Percentiles rank a stretch among this genome's conserved stretches.
Evolutionary conservation across 352 stramenopile species (phyloP).

Genomic region (Thalassiosira mediterranea): DNA sequence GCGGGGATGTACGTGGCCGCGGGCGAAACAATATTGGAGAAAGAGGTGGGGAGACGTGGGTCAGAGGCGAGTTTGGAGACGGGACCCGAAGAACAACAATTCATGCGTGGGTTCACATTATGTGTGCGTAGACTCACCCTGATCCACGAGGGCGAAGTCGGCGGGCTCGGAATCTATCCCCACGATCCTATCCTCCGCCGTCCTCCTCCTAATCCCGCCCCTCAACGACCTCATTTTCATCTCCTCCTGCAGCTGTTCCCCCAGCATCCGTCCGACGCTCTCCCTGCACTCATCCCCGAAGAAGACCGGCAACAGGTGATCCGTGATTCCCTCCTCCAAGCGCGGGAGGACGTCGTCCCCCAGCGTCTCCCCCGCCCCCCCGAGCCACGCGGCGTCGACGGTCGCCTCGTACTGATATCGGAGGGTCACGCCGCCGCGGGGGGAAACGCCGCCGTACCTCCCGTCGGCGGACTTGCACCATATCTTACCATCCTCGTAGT

Average conservation of each 20-base stretch:
- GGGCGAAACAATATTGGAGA: background rate
- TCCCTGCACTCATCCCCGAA: constrained; percentile 36
- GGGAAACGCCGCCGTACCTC: background rate
- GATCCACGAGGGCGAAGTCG: constrained; percentile 36
- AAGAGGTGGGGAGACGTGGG: background rate
- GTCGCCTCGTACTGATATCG: constrained; percentile 1
- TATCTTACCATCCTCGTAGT: background rate
- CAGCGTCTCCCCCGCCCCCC: too few relatives aligned
- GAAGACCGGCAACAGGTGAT: constrained; percentile 26
- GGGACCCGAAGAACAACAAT: background rate
- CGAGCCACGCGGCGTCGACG: background rate
- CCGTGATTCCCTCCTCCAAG: constrained; percentile 25
- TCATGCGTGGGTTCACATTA: background rate
- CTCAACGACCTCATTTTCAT: background rate
- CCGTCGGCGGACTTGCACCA: background rate
- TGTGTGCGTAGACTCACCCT: constrained; percentile 15
- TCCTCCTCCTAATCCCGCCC: background rate
- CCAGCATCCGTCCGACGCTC: background rate
- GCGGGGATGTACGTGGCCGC: constrained; percentile 1
- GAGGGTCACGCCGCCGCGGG: background rate
- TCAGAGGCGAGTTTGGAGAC: constrained; percentile 10
- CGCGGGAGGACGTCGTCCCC: constrained; percentile 24
- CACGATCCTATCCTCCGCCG: constrained; percentile 12
- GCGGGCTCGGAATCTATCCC: constrained; percentile 29
- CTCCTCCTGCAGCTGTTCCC: background rate